Conservation (phyloP, 192 early-diverging fungal species). For the Umbelopsis vinacea region DNA sequence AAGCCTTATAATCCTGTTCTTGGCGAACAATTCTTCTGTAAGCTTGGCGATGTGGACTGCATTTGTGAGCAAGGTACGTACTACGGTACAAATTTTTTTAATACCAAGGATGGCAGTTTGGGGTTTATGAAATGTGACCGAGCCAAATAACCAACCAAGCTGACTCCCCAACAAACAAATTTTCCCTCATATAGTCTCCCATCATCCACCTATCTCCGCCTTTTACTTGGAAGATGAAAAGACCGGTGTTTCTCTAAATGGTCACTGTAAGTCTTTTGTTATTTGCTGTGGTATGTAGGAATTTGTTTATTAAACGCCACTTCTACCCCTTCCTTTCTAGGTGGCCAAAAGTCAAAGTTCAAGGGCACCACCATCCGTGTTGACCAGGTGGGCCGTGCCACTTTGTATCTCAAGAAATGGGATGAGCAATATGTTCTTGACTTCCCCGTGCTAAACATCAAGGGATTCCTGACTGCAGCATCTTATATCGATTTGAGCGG, state of each 20-base stretch:
- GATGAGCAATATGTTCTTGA: slow-evolving; percentile 63
- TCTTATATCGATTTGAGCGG: slow-evolving; percentile 69
- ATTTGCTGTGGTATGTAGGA: too few species aligned
- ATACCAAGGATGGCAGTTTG: slow-evolving; percentile 6
- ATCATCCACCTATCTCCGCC: slow-evolving; percentile 75
- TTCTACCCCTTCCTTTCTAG: slow-evolving; percentile 10
- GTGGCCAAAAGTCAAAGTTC: slow-evolving; percentile 66
- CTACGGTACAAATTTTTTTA: slow-evolving; percentile 5
- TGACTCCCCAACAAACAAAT: slow-evolving; percentile 6
- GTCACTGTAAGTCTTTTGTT: slow-evolving; percentile 49
- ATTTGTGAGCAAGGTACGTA: slow-evolving; percentile 61
- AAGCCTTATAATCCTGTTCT: slow-evolving; percentile 70
- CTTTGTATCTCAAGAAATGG: slow-evolving; percentile 53
- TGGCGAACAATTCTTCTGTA: slow-evolving; percentile 68
- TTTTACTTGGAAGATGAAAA: slow-evolving; percentile 69
- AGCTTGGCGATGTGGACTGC: slow-evolving; percentile 59
- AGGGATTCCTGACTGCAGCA: slow-evolving; percentile 63
- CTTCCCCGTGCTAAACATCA: slow-evolving; percentile 63
- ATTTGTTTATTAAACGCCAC: too few species aligned
- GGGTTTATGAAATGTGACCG: not conserved
- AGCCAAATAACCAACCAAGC: not conserved
- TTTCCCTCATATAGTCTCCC: slow-evolving; percentile 49
- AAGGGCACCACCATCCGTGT: slow-evolving; percentile 67
- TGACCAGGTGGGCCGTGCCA: slow-evolving; percentile 66
- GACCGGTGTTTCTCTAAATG: slow-evolving; percentile 67